Base-by-base conservation (phyloP, 2,329 filamentous ascomycete species). In the Colletotrichum tabaci region DNA sequence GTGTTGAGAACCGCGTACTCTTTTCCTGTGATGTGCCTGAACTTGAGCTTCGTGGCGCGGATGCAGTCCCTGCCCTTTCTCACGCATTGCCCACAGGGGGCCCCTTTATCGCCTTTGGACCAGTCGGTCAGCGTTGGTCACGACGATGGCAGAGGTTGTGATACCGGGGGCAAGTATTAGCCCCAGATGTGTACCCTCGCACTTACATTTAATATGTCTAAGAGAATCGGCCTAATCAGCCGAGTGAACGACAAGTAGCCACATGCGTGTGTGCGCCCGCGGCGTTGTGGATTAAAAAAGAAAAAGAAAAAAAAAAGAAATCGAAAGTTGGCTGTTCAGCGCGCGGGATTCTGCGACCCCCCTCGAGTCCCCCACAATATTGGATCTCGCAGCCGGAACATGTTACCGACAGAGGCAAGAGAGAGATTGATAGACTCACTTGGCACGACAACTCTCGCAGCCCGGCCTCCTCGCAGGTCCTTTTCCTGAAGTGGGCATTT, bases 131-230 rank as follows among this genome's bases (percentile, higher is more conserved):
- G 53, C 10, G 21, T 7, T 21, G 10, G 40, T 10, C 35, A 4
- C 35, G 6, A 42, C 23, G 5, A 38, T 15, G 21, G 3, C n/a
- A 26, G 16, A 7, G 13, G 13, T 44, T 7, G 21, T 15, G 30
- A 23, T 42, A 35, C 21, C 21, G 0, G 53, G 21, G 10, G 5
- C 12, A 21, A 13, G 2, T 15, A 38, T 40, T 26, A 35, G 21
- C 15, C 50, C 50, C 50, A 30, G 49, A 21, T 23, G 10, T 46
- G 0, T 13, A 52, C 47, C 40, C 23, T 35, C 46, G n/a, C 15
- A 69, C 66, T 66, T 8, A 69, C 66, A 66, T 55, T 69, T 65
- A 10, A 69, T 66, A 60, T 69, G 66, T 7, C 66, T 69, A n/a
- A 13, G 50, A 18, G 15, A 8, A 44, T 12, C 3, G 18, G 23